Evolutionary conservation across 306 rosid species (phyloP), one percentile per base, ranked within the genome.

Genomic region (Quercus engelmannii): DNA sequence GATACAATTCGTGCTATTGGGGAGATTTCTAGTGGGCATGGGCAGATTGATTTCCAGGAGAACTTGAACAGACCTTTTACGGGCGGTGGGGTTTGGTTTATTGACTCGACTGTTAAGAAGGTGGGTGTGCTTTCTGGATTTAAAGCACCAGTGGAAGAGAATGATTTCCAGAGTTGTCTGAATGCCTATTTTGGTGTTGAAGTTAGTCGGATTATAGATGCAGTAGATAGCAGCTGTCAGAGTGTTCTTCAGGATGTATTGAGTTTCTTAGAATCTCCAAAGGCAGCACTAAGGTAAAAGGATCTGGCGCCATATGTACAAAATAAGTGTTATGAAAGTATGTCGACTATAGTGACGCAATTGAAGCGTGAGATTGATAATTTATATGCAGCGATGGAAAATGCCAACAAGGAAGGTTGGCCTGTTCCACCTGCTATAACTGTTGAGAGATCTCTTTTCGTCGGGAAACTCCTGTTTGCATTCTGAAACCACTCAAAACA

Each of bases 241-340:
- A 85, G 86, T 76, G 86, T 91, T 76, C 96, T 95, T 71, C 89
- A 89, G 82, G 99, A 95, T 81, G 82, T 95, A 11, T 82, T 95
- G 58, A 80, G 90, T 79, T 95, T 95, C 95, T 84, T 95, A 76
- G 98, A 95, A 74, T 95, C 99, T 73, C 99, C 96, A 0, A 93
- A 91, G 91, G 97, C 97, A 70, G 86, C 96, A 56, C 85, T 73
- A 73, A 93, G 99, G 86, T 83, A 93, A 77, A 89, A 89, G 89
- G 89, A 78, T 71, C 81, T 93, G 58, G 97, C 92, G 18, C 92
- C 93, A 4, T 90, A 85, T 89, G 79, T 93, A 71, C 99, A 93
- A 82, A 84, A 84, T 81, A 95, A 90, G 87, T 93, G 97, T 82
- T 86, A 86, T 68, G 91, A 89, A 49, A 88, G 90, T 72, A 49